Evolutionary conservation across 768 basidiomycete genomes (phyloP).

Genomic region (Exsudoporus frostii): DNA sequence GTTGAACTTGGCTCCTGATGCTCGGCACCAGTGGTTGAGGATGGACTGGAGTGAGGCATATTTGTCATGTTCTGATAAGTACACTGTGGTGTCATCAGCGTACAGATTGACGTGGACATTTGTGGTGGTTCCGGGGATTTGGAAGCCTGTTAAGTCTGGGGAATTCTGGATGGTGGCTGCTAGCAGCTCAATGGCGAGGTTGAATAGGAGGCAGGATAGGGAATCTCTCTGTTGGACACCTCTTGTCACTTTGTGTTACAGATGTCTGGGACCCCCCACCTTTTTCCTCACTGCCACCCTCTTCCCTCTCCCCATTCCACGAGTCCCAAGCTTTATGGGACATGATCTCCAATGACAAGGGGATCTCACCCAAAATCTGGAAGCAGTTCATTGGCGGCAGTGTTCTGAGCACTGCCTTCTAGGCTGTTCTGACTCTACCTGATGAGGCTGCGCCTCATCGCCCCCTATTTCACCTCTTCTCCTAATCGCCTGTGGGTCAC

Average conservation of each 20-base stretch:
- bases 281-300: too few species aligned
- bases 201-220: slow-evolving; percentile 32
- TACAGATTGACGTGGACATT: slow-evolving; percentile 17
- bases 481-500: too few species aligned
- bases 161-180: not conserved
- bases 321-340: too few species aligned
- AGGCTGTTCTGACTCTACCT: too few species aligned
- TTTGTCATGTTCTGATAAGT: slow-evolving; percentile 14
- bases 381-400: too few species aligned
- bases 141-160: slow-evolving; percentile 11
- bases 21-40: slow-evolving; percentile 35
- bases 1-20: slow-evolving; percentile 18
- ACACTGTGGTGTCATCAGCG: slow-evolving; percentile 26
- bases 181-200: slow-evolving; percentile 30
- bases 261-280: too few species aligned
- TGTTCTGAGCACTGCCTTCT: too few species aligned
- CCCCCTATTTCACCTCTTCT: too few species aligned
- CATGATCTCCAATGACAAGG: too few species aligned
- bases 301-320: too few species aligned
- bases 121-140: slow-evolving; percentile 5
- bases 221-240: slow-evolving; percentile 39
- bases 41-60: slow-evolving; percentile 8
- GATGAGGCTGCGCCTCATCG: too few species aligned
- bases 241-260: not conserved
- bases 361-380: too few species aligned